Evolutionary conservation across 306 rosid genomes (phyloP).

Genomic region (Canavalia ensiformis): DNA sequence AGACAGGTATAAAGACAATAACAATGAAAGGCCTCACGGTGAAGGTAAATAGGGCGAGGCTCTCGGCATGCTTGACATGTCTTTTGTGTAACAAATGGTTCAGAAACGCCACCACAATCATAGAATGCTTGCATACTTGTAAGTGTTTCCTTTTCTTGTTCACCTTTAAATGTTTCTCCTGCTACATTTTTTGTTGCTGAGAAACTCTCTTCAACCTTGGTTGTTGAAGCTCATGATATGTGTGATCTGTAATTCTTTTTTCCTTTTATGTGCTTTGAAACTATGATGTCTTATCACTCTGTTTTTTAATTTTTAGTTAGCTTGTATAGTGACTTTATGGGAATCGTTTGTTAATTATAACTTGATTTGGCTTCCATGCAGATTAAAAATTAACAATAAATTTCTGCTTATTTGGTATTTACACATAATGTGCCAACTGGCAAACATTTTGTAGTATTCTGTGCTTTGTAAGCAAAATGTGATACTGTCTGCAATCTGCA

Average conservation of each 20-base stretch:
- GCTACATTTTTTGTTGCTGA: conserved; percentile 18
- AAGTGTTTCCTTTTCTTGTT: conserved; percentile 24
- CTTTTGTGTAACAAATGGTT: conserved; percentile 44
- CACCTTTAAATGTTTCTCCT: neutral
- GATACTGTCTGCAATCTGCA: conserved; percentile 25
- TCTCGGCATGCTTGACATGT: conserved; percentile 49
- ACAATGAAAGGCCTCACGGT: conserved; percentile 17
- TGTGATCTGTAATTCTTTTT: neutral
- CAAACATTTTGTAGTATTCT: neutral
- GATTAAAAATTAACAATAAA: neutral
- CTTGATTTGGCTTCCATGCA: conserved; percentile 16
- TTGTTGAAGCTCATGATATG: conserved; percentile 27
- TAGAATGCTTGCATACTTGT: conserved; percentile 63
- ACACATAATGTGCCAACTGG: neutral
- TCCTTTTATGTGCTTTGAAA: neutral
- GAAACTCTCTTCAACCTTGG: conserved; percentile 9
- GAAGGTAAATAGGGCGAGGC: conserved; percentile 10
- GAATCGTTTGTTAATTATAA: neutral
- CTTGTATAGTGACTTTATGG: conserved; percentile 24
- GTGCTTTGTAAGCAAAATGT: neutral
- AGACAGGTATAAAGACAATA: conserved; percentile 26
- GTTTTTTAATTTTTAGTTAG: conserved; percentile 8
- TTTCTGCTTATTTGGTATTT: conserved; percentile 21
- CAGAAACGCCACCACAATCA: conserved; percentile 53
- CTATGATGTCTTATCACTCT: neutral